Evolutionary conservation across 164 flowering plant species (phyloP), one percentile per base, ranked within the genome.

Genomic region (Malania oleifera): DNA sequence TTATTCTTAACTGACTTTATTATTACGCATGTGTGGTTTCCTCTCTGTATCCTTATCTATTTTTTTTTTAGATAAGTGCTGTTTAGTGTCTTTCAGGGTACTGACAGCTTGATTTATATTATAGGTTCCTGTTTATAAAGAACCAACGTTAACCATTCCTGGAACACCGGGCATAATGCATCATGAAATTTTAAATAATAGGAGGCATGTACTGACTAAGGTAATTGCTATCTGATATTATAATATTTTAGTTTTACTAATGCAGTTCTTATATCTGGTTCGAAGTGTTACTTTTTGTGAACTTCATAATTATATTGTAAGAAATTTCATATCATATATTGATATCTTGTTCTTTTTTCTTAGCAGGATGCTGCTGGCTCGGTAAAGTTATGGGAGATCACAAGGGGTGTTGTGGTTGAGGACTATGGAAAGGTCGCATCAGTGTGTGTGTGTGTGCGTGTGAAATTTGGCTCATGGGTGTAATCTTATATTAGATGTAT

Each of bases 301-400:
- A 29, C 53, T 25, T 52, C 29, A 49, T 58, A 31, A n/a, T n/a
- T n/a, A n/a, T n/a, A n/a, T n/a, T n/a, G n/a, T n/a, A n/a, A n/a
- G n/a, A n/a, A n/a, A 29, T 56, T 25, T 52, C 29, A 49, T 58
- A 31, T 47, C 25, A 3, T 7, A 56, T 48, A 10, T n/a, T 56
- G 35, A 53, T 18, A 4, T 26, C n/a, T 5, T n/a, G 13, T 22
- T 31, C 15, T 34, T 26, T 26, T 19, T 60, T 46, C 54, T 59
- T 65, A 7, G 43, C 63, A 93, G 99, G 99, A 93, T 63, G 74
- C 97, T 52, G 77, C 71, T 55, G 99, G 83, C 60, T 77, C 86
- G 27, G 97, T 91, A 63, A 88, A 93, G 74, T 77, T 90, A 54
- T 93, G 99, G 99, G 99, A 93, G 73, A 83, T 93, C 44, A 93